Evolutionary conservation across 805 yeast species (phyloP), one percentile per base, ranked within the genome.

Genomic region (Yarrowia deformans): DNA sequence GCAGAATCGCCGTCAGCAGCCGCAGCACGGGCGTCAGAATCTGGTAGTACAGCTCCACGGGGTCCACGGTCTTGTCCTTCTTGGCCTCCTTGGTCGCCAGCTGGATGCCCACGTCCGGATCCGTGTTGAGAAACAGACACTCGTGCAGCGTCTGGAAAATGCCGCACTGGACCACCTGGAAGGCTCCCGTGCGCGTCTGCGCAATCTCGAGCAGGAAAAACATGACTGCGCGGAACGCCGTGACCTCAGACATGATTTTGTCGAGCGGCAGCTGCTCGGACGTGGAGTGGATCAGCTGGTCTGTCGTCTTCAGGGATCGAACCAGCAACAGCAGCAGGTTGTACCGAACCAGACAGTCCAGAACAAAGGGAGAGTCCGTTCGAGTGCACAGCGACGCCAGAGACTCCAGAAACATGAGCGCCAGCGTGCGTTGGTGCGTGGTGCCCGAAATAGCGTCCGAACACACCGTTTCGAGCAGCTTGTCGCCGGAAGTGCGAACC

Each of bases 391-490:
- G 76, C 69, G 86, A 87, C 35, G 87, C 83, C 64, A 88, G 78
- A 1, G 89, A 83, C 73, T 92, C 97, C 71, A 95, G 77, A 14
- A 93, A 80, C n/a, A 92, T 76, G 14, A 93, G 81, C 1, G 97
- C 88, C 0, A 94, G 87, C 12, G 93, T 84, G 72, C 95, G 84
- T 8, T 89, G 84, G 0, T 89, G 81, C 1, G 94, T 95, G 73
- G 90, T 95, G 2, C 93, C 92, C 68, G 87, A 82, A 16, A 91
- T 84, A 0, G 95, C 88, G 79, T 95, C 98, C 70, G 86, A 87
- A 75, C 91, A 88, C 40, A 92, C 82, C 1, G 85, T 82, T 19
- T 86, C 88, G 35, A 91, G 81, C 67, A 92, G 79, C 71, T 85
- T 84, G 70, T 89, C 96, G 42, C 87, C 84, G 3, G 89, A 83